phyloP scores from a whole-genome alignment of 805 yeast genomes.

The Priceomyces castillae region DNA sequence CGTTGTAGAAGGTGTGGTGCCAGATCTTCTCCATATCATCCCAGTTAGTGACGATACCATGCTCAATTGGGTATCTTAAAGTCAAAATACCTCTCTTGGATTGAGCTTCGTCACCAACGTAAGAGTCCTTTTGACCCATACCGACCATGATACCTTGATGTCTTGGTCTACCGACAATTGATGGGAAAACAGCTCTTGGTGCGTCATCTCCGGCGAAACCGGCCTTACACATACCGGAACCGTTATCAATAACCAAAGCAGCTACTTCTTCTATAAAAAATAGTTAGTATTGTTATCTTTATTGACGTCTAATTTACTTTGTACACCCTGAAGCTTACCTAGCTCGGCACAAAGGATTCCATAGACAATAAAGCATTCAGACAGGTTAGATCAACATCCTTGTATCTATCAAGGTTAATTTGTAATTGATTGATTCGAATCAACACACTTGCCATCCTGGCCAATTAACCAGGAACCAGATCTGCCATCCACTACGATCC shows the following conservation, averaged over 20 bases:
- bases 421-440: conserved; percentile 3
- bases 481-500: background rate
- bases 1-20: conserved; percentile 99
- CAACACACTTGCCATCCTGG: background rate
- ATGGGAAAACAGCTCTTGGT: conserved; percentile 99
- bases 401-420: background rate
- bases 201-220: conserved; percentile 99
- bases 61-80: conserved; percentile 98
- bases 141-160: conserved; percentile 99
- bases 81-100: conserved; percentile 99
- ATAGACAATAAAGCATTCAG: no score
- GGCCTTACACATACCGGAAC: conserved; percentile 99
- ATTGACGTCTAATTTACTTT: no score
- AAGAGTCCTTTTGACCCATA: conserved; percentile 99
- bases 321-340: no score
- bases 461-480: background rate
- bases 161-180: conserved; percentile 99
- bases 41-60: conserved; percentile 83
- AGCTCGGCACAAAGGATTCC: no score
- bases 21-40: conserved; percentile 97
- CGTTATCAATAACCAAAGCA: conserved; percentile 92
- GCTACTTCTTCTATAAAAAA: conserved; percentile 42
- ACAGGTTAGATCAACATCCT: no score
- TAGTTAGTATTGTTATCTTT: conserved; percentile 18
- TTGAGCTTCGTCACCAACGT: conserved; percentile 99